These are phyloP conservation scores for Bacidia rubella DNA, from an alignment of 495 filamentous ascomycete genomes.

Conservation along the genomic window DNA sequence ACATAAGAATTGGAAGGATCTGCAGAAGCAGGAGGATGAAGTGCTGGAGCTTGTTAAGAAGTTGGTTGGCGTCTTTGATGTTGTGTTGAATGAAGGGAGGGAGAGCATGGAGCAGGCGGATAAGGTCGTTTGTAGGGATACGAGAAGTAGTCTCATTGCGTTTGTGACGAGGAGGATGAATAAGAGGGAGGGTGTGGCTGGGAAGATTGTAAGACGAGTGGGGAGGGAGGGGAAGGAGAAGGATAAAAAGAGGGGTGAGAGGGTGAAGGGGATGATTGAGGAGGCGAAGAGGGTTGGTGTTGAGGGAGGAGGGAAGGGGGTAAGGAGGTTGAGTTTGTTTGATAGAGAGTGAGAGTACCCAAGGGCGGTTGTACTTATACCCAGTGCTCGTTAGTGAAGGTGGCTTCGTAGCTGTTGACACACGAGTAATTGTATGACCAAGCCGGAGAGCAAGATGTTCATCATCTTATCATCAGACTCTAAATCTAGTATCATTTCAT, in stretches of 20 bases:
- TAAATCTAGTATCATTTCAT: no score
- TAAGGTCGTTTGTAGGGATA: conserved; percentile 6
- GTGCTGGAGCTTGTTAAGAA: conserved; percentile 7
- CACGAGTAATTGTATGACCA: no score
- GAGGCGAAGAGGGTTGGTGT: conserved; percentile 6
- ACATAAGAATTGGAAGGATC: not conserved
- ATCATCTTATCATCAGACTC: no score
- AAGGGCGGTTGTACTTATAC: no score
- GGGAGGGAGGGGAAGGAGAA: not conserved
- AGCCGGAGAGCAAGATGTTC: no score
- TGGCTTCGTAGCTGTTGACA: no score
- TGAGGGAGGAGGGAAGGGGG: conserved; percentile 10
- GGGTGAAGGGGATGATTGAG: conserved; percentile 7
- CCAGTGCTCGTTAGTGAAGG: no score
- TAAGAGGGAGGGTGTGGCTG: conserved; percentile 1
- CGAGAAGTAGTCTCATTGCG: conserved; percentile 4
- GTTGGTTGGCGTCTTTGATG: conserved; percentile 10
- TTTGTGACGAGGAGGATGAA: not conserved
- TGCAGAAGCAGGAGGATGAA: conserved; percentile 2
- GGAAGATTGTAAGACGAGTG: not conserved
- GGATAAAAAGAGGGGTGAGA: conserved; percentile 4
- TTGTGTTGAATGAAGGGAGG: conserved; percentile 9
- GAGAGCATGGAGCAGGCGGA: conserved; percentile 8
- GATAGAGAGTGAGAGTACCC: no score
- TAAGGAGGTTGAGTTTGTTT: conserved; percentile 4